These are phyloP conservation scores for Tetramitus jugosus DNA, from an alignment of 208 protist species.

Conservation along the genomic window DNA sequence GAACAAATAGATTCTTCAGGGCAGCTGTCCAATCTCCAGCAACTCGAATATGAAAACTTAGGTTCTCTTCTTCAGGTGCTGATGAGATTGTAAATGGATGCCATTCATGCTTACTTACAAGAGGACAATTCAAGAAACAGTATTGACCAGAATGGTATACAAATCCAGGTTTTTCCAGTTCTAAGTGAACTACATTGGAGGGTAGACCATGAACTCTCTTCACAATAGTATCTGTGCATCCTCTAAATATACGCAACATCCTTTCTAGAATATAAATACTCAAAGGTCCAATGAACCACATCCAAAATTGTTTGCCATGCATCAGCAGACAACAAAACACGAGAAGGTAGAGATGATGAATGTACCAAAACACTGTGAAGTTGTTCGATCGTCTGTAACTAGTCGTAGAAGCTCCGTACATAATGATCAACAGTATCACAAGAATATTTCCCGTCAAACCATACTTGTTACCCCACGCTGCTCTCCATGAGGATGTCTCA, in stretches of 20 bases:
- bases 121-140: constrained; percentile 60
- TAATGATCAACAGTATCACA: constrained; percentile 47
- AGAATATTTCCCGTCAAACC: constrained; percentile 45
- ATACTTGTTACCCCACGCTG: constrained; percentile 10
- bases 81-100: constrained; percentile 63
- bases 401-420: constrained; percentile 45
- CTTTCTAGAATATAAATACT: constrained; percentile 54
- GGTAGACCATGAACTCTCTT: constrained; percentile 20
- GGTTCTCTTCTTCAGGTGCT: constrained; percentile 42
- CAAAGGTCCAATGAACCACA: constrained; percentile 35
- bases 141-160: constrained; percentile 62
- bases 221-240: constrained; percentile 40
- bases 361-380: constrained; percentile 68
- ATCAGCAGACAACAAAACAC: constrained; percentile 47
- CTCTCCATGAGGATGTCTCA: neutral
- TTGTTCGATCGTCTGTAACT: constrained; percentile 39
- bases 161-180: neutral
- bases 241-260: constrained; percentile 41
- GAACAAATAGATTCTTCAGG: neutral
- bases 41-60: constrained; percentile 40
- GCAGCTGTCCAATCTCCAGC: constrained; percentile 17
- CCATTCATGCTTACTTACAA: constrained; percentile 55
- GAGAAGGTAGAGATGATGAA: constrained; percentile 62
- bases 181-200: neutral
- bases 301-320: constrained; percentile 46